A percentile compares a stretch with the other conserved stretches of the same genome.
These are phyloP conservation scores for Lactifluus echinatus DNA, from an alignment of 768 basidiomycete genomes.

Conservation along the genomic window DNA sequence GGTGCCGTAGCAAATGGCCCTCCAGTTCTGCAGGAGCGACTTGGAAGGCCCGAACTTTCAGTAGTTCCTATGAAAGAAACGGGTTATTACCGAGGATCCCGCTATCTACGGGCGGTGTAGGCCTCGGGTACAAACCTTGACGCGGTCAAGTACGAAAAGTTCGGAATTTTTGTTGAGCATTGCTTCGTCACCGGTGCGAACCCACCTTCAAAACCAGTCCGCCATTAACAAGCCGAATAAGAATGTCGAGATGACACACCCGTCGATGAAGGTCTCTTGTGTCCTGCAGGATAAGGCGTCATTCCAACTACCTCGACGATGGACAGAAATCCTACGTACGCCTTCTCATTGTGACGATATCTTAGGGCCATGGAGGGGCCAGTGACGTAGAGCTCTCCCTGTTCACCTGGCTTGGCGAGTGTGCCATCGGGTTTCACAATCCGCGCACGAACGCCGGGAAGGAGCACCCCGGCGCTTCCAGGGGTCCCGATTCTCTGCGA, in stretches of 20 bases:
- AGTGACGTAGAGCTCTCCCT: constrained; percentile 47
- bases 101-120: background rate
- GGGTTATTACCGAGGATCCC: background rate
- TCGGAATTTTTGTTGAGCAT: constrained; percentile 44
- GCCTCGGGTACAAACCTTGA: constrained; percentile 45
- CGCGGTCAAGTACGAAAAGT: constrained; percentile 49
- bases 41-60: constrained; percentile 4
- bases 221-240: background rate
- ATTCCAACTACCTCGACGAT: background rate
- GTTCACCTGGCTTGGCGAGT: constrained; percentile 42
- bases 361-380: constrained; percentile 32
- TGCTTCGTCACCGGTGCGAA: constrained; percentile 59
- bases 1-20: constrained; percentile 31
- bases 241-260: constrained; percentile 31
- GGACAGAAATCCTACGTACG: constrained; percentile 34
- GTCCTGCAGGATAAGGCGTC: constrained; percentile 34
- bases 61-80: background rate
- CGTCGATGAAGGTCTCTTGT: constrained; percentile 56
- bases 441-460: constrained; percentile 44
- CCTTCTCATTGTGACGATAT: constrained; percentile 46
- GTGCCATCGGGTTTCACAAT: constrained; percentile 47
- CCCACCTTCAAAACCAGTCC: constrained; percentile 38
- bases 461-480: constrained; percentile 36
- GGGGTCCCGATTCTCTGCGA: constrained; percentile 39
- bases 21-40: constrained; percentile 32